Percentiles rank a stretch among this genome's conserved stretches.
Evolutionary conservation across 2,329 filamentous ascomycete genomes (phyloP).

Genomic region (Fusarium redolens): DNA sequence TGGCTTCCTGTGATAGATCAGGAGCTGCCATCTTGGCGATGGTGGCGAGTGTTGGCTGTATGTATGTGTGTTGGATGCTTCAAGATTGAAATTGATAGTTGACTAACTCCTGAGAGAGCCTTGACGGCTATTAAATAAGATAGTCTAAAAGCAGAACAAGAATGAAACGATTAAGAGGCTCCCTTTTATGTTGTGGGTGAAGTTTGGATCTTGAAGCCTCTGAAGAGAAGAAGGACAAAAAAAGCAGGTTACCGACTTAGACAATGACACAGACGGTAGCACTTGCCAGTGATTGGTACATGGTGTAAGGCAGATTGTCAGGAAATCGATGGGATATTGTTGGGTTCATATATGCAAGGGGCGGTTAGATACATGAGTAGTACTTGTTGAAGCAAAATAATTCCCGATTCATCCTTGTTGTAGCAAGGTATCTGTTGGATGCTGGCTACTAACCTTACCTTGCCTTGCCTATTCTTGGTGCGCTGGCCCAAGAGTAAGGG

Average conservation of each 20-base stretch:
- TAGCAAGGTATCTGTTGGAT: background rate
- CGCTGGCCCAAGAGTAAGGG: background rate
- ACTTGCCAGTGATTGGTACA: background rate
- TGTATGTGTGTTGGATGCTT: background rate
- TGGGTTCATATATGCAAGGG: background rate
- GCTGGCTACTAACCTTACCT: background rate
- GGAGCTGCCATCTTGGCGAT: conserved; percentile 33
- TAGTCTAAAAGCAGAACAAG: background rate
- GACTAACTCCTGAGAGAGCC: background rate
- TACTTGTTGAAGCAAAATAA: background rate
- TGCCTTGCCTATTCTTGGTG: background rate
- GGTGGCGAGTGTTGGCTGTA: conserved; percentile 9
- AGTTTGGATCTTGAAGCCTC: background rate
- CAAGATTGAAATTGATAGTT: background rate
- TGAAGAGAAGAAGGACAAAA: background rate
- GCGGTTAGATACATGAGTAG: background rate
- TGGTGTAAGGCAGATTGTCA: background rate
- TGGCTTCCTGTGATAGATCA: conserved; percentile 27
- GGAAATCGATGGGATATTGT: background rate
- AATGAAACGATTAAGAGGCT: conserved; percentile 1
- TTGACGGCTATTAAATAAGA: background rate
- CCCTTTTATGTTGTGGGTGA: background rate
- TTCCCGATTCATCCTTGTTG: background rate
- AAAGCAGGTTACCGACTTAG: background rate
- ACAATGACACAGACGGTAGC: background rate